Evolutionary conservation across 1,284 basidiomycete genomes (phyloP).

Genomic region (Ceraceosorus guamensis): DNA sequence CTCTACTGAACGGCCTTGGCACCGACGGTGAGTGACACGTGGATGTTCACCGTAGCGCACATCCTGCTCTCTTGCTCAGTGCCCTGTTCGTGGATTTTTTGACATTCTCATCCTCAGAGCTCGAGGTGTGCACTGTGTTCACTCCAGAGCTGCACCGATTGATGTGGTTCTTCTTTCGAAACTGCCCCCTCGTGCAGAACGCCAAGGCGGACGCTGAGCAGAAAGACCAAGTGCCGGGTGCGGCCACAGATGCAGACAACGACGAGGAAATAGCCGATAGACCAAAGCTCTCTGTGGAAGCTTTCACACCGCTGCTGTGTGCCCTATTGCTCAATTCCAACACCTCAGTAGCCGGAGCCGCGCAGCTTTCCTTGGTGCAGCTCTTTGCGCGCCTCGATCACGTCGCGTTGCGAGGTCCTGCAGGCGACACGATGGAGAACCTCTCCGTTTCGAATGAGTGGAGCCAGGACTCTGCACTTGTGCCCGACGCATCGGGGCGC

Average conservation of each 20-base stretch:
- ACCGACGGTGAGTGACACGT: slow-evolving; percentile 63
- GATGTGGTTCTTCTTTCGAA: slow-evolving; percentile 90
- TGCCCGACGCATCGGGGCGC: slow-evolving; percentile 36
- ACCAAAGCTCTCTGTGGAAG: slow-evolving; percentile 65
- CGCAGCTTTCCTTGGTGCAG: slow-evolving; percentile 70
- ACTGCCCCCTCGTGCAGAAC: slow-evolving; percentile 48
- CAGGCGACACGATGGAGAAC: slow-evolving; percentile 10
- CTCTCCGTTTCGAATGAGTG: slow-evolving; percentile 9
- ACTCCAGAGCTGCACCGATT: slow-evolving; percentile 72
- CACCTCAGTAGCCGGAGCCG: slow-evolving; percentile 63
- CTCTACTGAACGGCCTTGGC: slow-evolving; percentile 75
- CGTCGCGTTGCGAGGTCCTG: neutral
- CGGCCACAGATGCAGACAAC: slow-evolving; percentile 4
- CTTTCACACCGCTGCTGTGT: slow-evolving; percentile 85
- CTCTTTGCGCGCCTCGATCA: slow-evolving; percentile 57
- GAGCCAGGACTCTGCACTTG: slow-evolving; percentile 22
- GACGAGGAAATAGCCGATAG: slow-evolving; percentile 27
- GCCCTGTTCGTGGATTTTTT: neutral
- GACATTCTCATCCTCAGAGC: slow-evolving; percentile 56
- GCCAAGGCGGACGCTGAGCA: slow-evolving; percentile 10
- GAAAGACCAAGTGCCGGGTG: slow-evolving; percentile 17
- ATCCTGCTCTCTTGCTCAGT: neutral
- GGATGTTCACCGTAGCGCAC: neutral
- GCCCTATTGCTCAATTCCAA: slow-evolving; percentile 77
- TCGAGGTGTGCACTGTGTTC: slow-evolving; percentile 82